phyloP scores from a whole-genome alignment of 1,139 yeast species.

The Kluyveromyces sp. region DNA sequence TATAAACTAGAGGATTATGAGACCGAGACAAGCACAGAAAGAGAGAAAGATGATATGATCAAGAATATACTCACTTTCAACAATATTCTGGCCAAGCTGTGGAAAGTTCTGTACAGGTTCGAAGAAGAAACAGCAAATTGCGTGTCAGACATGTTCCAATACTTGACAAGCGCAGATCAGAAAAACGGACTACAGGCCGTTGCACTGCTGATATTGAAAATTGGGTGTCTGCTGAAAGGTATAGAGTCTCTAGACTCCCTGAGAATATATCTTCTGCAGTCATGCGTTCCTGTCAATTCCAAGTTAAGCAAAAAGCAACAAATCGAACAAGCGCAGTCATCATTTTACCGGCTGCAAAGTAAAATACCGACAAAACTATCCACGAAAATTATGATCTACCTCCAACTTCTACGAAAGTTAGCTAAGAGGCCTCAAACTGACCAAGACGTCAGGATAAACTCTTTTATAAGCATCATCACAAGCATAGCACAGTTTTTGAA shows the following conservation, averaged over 20 bases:
- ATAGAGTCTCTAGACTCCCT: slow-evolving; percentile 47
- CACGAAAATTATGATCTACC: slow-evolving; percentile 68
- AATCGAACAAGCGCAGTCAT: not conserved
- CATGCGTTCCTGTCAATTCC: not conserved
- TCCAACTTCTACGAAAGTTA: slow-evolving; percentile 62
- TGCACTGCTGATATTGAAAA: slow-evolving; percentile 63
- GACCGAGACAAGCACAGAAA: slow-evolving; percentile 21
- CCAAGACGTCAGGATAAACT: slow-evolving; percentile 38
- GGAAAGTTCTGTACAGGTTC: slow-evolving; percentile 82
- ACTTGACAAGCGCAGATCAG: slow-evolving; percentile 73
- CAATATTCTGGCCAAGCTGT: slow-evolving; percentile 65
- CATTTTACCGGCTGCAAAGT: slow-evolving; percentile 28
- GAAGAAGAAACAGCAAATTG: slow-evolving; percentile 92
- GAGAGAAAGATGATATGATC: slow-evolving; percentile 56
- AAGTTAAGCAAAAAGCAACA: not conserved
- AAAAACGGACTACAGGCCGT: slow-evolving; percentile 65
- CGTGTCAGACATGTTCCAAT: slow-evolving; percentile 86
- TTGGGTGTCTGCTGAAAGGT: slow-evolving; percentile 72
- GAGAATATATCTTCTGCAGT: not conserved
- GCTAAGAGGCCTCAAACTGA: slow-evolving; percentile 27
- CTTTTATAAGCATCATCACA: slow-evolving; percentile 78
- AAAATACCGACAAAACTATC: slow-evolving; percentile 89
- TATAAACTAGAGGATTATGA: slow-evolving; percentile 25
- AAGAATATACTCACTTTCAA: slow-evolving; percentile 46
- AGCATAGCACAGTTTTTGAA: slow-evolving; percentile 92